Percentiles rank a stretch among this genome's conserved stretches.
Conservation (phyloP, 2,329 filamentous ascomycete genomes). For the Xylaria polymorpha region DNA sequence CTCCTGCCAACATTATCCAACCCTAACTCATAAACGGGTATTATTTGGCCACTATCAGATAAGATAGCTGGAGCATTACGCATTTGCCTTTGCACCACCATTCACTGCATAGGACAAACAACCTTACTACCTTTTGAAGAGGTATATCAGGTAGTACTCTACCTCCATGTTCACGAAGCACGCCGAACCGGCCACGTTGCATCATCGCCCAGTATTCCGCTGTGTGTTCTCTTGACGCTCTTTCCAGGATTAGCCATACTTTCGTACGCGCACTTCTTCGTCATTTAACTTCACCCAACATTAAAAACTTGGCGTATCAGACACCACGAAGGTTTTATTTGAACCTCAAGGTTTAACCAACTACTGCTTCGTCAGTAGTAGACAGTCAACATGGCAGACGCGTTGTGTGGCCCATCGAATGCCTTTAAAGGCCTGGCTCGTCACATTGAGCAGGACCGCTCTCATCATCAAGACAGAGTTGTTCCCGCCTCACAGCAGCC, state of each 20-base stretch:
- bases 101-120: neutral
- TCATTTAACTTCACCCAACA: neutral
- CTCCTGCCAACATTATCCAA: neutral
- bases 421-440: conserved; percentile 78
- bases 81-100: neutral
- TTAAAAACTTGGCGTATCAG: neutral
- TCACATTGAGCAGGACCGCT: conserved; percentile 74
- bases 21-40: neutral
- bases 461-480: conserved; percentile 78
- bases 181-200: neutral
- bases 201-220: neutral
- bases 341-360: neutral
- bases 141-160: neutral
- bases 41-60: neutral
- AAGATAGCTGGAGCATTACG: neutral
- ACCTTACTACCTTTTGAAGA: neutral
- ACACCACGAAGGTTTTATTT: neutral
- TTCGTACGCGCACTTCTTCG: neutral
- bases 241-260: neutral
- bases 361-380: neutral
- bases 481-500: conserved; percentile 26
- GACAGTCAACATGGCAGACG: conserved; percentile 53
- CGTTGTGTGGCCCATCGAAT: conserved; percentile 78
- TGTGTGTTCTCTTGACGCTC: neutral
- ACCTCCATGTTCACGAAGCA: neutral